Evolutionary conservation across 768 basidiomycete genomes (phyloP).

Genomic region (Boletus rubroflammeus): DNA sequence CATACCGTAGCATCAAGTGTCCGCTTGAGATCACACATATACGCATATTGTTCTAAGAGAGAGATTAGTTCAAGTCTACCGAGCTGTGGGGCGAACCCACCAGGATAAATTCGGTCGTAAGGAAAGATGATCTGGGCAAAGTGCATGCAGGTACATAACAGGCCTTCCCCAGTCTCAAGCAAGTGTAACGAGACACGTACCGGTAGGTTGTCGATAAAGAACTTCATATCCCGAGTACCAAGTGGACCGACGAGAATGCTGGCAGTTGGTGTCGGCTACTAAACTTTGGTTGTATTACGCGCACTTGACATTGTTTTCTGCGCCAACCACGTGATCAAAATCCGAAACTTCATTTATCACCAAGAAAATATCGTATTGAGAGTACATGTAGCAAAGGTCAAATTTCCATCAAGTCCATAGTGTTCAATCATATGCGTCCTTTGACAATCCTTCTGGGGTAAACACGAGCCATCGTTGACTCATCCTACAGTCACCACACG

Average conservation of each 20-base stretch:
- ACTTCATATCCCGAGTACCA: slow-evolving; percentile 54
- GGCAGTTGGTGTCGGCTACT: background rate
- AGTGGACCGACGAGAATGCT: background rate
- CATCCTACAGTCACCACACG: background rate
- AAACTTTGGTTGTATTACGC: background rate
- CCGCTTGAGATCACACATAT: slow-evolving; percentile 98
- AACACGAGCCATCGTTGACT: background rate
- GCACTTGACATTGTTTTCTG: background rate
- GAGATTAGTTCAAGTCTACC: slow-evolving; percentile 6
- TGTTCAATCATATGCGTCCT: background rate
- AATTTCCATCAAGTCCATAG: background rate
- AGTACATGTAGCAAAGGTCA: background rate
- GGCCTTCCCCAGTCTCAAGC: background rate
- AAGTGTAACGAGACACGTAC: slow-evolving; percentile 39
- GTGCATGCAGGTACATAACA: background rate
- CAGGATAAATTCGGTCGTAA: slow-evolving; percentile 94
- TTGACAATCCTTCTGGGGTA: background rate
- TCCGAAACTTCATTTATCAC: background rate
- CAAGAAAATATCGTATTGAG: background rate
- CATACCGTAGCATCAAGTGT: slow-evolving; percentile 90
- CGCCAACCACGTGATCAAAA: slow-evolving; percentile 15
- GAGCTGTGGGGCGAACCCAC: slow-evolving; percentile 38
- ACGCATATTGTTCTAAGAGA: slow-evolving; percentile 89
- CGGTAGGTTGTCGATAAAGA: slow-evolving; percentile 76
- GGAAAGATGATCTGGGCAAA: slow-evolving; percentile 74